These are phyloP conservation scores for Stropharia rugosoannulata DNA, from an alignment of 768 basidiomycete species.

Conservation along the genomic window DNA sequence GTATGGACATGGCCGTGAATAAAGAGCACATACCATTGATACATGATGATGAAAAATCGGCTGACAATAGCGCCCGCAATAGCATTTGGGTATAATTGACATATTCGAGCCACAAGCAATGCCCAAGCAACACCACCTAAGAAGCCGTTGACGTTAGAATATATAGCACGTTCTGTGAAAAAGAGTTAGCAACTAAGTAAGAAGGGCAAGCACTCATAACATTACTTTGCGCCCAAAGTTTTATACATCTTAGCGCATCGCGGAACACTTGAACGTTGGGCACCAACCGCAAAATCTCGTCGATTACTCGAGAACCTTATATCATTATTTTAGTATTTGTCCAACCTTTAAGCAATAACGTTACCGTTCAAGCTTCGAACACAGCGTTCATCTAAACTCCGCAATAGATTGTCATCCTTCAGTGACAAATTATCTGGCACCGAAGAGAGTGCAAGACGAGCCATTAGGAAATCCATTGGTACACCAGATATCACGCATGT, in stretches of 20 bases:
- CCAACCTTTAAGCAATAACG: constrained; percentile 8
- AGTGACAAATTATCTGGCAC: constrained; percentile 93
- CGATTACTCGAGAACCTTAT: constrained; percentile 90
- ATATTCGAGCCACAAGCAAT: constrained; percentile 98
- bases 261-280: constrained; percentile 94
- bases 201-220: not conserved
- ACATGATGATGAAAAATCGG: constrained; percentile 98
- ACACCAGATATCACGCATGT: constrained; percentile 90
- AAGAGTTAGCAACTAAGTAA: not conserved
- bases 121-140: constrained; percentile 99
- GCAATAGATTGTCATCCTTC: constrained; percentile 86
- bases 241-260: constrained; percentile 92
- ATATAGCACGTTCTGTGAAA: constrained; percentile 83
- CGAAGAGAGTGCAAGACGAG: constrained; percentile 78
- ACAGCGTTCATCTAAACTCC: constrained; percentile 92
- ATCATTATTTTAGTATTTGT: constrained; percentile 2
- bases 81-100: constrained; percentile 96
- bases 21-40: constrained; percentile 73
- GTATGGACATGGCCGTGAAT: not conserved
- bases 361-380: constrained; percentile 91
- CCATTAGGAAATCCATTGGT: constrained; percentile 93
- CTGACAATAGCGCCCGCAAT: constrained; percentile 94
- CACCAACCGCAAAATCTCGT: constrained; percentile 92
- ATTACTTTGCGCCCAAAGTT: constrained; percentile 93
- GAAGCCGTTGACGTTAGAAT: constrained; percentile 97